Conservation (phyloP, 2,329 filamentous ascomycete genomes). For the Karstenula rhodostoma region DNA sequence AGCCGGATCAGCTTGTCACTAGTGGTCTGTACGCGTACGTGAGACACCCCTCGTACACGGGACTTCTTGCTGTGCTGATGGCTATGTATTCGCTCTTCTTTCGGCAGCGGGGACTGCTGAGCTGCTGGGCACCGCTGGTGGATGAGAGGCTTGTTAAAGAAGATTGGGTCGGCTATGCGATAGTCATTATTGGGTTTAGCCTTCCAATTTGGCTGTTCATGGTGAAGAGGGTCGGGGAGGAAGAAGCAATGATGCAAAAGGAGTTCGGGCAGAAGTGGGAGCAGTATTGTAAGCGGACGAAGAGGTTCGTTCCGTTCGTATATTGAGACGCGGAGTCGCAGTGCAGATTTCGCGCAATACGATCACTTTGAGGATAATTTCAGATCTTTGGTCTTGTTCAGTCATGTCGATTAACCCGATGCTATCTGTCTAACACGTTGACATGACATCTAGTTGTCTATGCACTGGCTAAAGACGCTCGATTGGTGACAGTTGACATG, state of each 20-base stretch:
- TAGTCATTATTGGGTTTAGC: conserved; percentile 13
- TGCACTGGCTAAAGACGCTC: neutral
- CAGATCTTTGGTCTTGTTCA: neutral
- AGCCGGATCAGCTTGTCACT: conserved; percentile 58
- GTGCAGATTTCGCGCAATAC: neutral
- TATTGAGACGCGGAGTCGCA: neutral
- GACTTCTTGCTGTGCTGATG: conserved; percentile 47
- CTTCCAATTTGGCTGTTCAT: conserved; percentile 16
- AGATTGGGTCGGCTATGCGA: conserved; percentile 38
- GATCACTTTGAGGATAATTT: neutral
- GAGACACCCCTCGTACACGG: conserved; percentile 64
- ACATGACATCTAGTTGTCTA: neutral
- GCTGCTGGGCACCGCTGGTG: conserved; percentile 34
- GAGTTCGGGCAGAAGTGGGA: conserved; percentile 61
- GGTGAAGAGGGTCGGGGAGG: conserved; percentile 21
- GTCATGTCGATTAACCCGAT: neutral
- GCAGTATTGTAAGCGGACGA: conserved; percentile 57
- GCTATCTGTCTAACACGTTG: neutral
- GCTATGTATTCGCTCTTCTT: conserved; percentile 19
- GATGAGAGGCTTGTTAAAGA: conserved; percentile 53
- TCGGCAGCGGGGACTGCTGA: conserved; percentile 18
- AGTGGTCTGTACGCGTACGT: conserved; percentile 59
- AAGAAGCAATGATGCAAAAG: conserved; percentile 58
- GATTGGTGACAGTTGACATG: neutral
- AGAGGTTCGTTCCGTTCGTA: conserved; percentile 57